Evolutionary conservation across 192 early-diverging fungal genomes (phyloP), one percentile per base, ranked within the genome.

Genomic region (Ambispora gerdemannii): DNA sequence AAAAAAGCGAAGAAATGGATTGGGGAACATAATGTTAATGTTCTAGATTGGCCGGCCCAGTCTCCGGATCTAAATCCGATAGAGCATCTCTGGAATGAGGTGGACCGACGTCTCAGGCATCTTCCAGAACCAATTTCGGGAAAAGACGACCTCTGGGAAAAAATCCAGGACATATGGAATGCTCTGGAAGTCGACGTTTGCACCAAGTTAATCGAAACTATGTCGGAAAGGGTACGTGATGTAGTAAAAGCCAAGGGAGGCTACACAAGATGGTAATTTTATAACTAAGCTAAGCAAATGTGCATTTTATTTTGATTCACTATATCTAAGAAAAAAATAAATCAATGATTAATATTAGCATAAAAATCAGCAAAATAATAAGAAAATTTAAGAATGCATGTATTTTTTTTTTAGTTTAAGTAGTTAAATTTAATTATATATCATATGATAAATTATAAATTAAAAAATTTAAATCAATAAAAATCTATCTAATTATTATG

Each of bases 31-130:
- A 34, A 63, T 1, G 24, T 74, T n/a, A 63, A 36, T 24, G 59
- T 63, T 3, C 50, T 74, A 7, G 52, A 63, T 0, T 75, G 74
- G 68, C 55, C 68, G 19, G 59, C 52, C 1, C 47, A 74, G 20
- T 74, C 67, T 2, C 67, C 61, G 2, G 67, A 74, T 50, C 49
- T 71, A 31, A 70, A 75, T 58, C 51, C 32, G 17, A 70, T 71
- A 34, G 63, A 75, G 30, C 62, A 75, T 53, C 8, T 71, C 2
- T 70, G 74, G 32, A 55, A 63, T 32, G 32, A 59, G 47, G 25
- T 75, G 1, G 49, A 71, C 10, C 30, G 36, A 25, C 61, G 3
- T 63, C 27, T 63, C 3, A 36, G 36, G 28, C 32, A 17, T 25
- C 24, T 63, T 27, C 11, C 10, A 43, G 25, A 1, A 27, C n/a